Conservation (phyloP, 1,284 basidiomycete genomes). For the Puccinia triticina region DNA sequence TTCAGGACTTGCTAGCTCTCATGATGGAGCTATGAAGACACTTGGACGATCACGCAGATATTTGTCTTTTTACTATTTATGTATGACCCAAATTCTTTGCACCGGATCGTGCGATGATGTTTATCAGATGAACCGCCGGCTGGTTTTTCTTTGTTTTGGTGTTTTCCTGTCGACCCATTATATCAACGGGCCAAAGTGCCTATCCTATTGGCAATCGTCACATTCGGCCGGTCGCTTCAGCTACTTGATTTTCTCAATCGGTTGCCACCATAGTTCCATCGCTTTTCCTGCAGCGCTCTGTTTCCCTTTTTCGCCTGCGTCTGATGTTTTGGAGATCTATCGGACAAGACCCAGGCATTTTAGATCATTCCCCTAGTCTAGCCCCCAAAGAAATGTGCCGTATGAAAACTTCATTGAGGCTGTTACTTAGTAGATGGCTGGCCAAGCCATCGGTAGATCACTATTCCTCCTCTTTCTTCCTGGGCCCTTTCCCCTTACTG, state of each 20-base stretch:
- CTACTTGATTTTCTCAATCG: not conserved
- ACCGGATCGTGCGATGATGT: too few relatives aligned
- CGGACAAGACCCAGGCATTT: not conserved
- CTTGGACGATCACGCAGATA: not conserved
- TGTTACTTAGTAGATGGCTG: conserved; percentile 9
- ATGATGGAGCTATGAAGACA: not conserved
- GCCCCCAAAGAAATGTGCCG: not conserved
- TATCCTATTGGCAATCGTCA: too few relatives aligned
- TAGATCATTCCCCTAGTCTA: not conserved
- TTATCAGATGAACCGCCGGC: too few relatives aligned
- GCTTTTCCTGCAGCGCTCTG: not conserved
- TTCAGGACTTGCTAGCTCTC: not conserved
- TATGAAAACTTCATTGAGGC: not conserved
- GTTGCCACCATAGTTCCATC: not conserved
- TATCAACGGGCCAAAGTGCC: too few relatives aligned
- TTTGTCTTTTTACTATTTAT: too few relatives aligned
- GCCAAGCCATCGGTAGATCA: conserved; percentile 23
- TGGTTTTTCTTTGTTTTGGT: too few relatives aligned
- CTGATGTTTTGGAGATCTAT: not conserved
- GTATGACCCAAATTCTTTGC: too few relatives aligned
- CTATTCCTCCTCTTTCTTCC: not conserved
- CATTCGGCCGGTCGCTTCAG: too few relatives aligned
- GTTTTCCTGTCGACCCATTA: too few relatives aligned
- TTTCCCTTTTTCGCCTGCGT: not conserved
- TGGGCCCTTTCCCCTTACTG: not conserved